phyloP scores from a whole-genome alignment of 2,329 filamentous ascomycete genomes.

The Diaporthe australafricana region DNA sequence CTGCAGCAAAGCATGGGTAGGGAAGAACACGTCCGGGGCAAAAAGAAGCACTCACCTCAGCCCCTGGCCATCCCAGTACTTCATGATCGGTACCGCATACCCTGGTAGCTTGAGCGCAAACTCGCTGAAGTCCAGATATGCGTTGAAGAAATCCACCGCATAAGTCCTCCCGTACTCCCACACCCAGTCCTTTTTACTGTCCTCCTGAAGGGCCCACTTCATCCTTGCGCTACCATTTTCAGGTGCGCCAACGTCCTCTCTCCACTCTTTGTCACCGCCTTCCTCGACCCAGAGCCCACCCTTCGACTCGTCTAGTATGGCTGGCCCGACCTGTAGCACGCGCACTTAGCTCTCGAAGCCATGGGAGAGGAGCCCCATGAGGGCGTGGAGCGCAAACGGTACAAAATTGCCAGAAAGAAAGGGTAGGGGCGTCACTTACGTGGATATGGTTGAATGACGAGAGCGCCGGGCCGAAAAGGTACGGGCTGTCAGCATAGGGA shows the following conservation, averaged over 20 bases:
- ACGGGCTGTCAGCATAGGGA: conserved; percentile 86
- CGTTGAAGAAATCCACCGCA: conserved; percentile 83
- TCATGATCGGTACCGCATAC: conserved; percentile 78
- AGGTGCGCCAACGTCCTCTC: conserved; percentile 63
- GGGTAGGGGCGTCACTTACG: conserved; percentile 49
- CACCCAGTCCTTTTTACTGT: conserved; percentile 63
- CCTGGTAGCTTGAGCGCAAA: conserved; percentile 79
- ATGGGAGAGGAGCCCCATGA: background rate
- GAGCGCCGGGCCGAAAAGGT: conserved; percentile 85
- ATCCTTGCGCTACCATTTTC: conserved; percentile 63
- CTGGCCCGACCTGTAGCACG: conserved; percentile 55
- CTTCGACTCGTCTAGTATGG: conserved; percentile 57
- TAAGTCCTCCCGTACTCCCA: conserved; percentile 67
- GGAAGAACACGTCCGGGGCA: background rate
- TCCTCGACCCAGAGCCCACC: conserved; percentile 72
- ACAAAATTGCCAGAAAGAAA: too few species aligned
- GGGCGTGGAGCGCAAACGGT: background rate
- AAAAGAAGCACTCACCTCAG: conserved; percentile 68
- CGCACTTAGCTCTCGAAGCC: background rate
- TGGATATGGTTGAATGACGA: conserved; percentile 83
- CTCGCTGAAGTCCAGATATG: conserved; percentile 86
- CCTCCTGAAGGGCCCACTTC: conserved; percentile 67
- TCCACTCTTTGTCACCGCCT: conserved; percentile 63
- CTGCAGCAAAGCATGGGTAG: conserved; percentile 1
- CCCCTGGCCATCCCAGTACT: conserved; percentile 84